These are phyloP conservation scores for Cenchrus fungigraminus DNA, from an alignment of 176 grass and related monocot species.

Conservation along the genomic window DNA sequence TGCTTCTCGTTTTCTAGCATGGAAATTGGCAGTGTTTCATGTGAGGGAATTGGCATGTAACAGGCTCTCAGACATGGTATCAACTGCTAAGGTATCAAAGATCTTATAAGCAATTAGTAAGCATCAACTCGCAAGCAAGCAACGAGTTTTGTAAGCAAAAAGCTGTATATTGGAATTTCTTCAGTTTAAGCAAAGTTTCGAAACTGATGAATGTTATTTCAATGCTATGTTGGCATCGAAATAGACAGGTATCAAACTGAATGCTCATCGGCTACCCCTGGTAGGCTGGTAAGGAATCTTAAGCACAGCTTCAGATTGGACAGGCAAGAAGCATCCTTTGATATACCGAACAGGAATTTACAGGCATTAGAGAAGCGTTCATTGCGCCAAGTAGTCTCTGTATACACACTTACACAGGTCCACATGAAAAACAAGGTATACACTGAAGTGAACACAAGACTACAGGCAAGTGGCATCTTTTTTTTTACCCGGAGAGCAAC, in stretches of 20 bases:
- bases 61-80: neutral
- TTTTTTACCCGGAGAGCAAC: neutral
- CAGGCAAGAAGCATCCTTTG: neutral
- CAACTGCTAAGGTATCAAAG: neutral
- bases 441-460: neutral
- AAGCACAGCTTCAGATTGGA: too few species aligned
- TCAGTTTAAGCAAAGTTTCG: neutral
- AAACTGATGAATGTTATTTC: too few species aligned
- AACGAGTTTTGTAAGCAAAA: neutral
- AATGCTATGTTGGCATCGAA: neutral
- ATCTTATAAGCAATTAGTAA: neutral
- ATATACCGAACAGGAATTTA: constrained; percentile 7
- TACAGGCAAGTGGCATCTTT: neutral
- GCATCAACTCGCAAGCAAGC: neutral
- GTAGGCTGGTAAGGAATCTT: neutral
- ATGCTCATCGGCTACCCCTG: neutral
- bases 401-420: constrained; percentile 22
- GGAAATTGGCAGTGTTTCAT: neutral
- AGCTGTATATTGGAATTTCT: neutral
- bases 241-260: neutral
- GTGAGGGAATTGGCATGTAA: neutral
- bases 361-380: constrained; percentile 13
- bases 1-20: neutral
- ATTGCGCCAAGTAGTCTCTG: neutral
- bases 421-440: neutral